Evolutionary conservation across 331 rosid species (phyloP), one percentile per base, ranked within the genome.

Genomic region (Rhamnella rubrinervis): DNA sequence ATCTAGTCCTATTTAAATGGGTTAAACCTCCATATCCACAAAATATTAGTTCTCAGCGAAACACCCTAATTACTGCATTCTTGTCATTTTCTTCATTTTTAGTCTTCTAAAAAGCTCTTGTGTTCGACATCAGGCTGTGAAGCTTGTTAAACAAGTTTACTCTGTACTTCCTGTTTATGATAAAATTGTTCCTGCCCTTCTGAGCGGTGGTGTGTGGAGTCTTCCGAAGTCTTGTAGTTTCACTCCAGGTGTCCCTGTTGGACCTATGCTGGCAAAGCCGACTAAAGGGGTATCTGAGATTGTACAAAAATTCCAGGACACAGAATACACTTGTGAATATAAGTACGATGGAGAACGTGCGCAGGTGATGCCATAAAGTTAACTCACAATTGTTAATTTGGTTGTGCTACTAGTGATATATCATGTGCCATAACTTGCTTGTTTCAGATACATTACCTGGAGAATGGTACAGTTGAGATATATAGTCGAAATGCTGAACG

Each of bases 261-360:
- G 95, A 75, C 97, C 98, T 69, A 95, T 95, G 98, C 79, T 95
- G 58, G 91, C 98, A 69, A 95, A 95, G 73, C 87, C 97, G 60
- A 87, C 93, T 44, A 95, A 85, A 67, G 85, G 95, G 72, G 85
- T 91, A 31, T 75, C 95, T 53, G 98, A 93, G 83, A 70, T 91
- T 78, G 78, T 87, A 73, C 85, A 87, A 77, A 91, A 85, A 65
- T 91, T 93, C 70, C 92, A 88, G 80, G 91, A 81, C 75, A 81
- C 83, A 41, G 96, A 89, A 74, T 93, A 89, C 81, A 87, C 97
- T 9, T 89, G 97, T 75, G 97, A 91, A 73, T 91, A 89, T 85
- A 93, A 93, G 80, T 91, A 93, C 2, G 98, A 91, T 61, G 98
- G 97, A 61, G 96, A 93, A 76, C 96, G 97, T 77, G 98, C 96